These are phyloP conservation scores for Cutaneotrichosporon sp. DNA, from an alignment of 1,284 basidiomycete genomes.

Conservation along the genomic window DNA sequence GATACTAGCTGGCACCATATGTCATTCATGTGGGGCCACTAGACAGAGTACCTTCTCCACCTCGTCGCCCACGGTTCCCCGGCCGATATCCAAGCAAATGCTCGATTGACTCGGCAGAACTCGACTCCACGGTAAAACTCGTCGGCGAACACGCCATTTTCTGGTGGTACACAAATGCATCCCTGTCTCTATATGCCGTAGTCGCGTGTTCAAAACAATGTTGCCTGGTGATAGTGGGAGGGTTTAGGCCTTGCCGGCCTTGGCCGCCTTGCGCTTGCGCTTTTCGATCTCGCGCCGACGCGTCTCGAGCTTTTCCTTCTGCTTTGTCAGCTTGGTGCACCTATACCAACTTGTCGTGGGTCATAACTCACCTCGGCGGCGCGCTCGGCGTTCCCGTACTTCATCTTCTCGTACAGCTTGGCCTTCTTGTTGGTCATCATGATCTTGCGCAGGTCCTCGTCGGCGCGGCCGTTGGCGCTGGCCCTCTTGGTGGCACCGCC, in stretches of 20 bases:
- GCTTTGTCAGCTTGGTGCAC: slow-evolving; percentile 34
- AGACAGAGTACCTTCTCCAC: no score
- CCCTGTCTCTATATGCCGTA: slow-evolving; percentile 1
- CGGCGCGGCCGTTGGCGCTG: slow-evolving; percentile 48
- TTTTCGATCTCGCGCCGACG: slow-evolving; percentile 60
- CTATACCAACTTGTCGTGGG: no score
- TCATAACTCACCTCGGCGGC: slow-evolving; percentile 64
- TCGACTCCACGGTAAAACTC: no score
- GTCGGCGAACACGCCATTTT: no score
- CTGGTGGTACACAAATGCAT: slow-evolving; percentile 8
- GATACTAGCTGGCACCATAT: no score
- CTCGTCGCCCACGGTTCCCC: no score
- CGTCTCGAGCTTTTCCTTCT: slow-evolving; percentile 58
- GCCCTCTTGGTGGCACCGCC: slow-evolving; percentile 29
- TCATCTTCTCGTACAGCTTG: slow-evolving; percentile 94
- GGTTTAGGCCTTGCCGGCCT: slow-evolving; percentile 3
- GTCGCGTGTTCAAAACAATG: neutral
- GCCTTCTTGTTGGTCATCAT: slow-evolving; percentile 96
- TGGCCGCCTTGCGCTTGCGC: slow-evolving; percentile 53
- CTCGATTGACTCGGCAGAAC: no score
- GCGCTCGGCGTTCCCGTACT: slow-evolving; percentile 76
- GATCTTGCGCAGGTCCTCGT: slow-evolving; percentile 95
- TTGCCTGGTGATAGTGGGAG: neutral
- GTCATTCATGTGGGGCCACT: no score
- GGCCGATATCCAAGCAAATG: no score